Evolutionary conservation across 768 basidiomycete species (phyloP).

Genomic region (Antrodiella citrinella): DNA sequence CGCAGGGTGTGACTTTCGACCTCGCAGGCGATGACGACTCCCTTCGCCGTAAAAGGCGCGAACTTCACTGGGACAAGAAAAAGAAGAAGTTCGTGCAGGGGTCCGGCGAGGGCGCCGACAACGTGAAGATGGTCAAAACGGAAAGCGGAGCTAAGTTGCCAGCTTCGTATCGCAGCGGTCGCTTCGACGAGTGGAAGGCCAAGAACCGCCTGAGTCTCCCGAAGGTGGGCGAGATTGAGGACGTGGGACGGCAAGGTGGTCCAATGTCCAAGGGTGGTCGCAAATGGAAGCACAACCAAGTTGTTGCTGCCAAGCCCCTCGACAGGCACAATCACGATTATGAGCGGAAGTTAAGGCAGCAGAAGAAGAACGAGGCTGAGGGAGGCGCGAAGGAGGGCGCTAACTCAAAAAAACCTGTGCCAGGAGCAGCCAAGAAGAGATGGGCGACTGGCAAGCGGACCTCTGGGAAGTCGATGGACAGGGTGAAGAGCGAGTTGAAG

Average conservation of each 20-base stretch:
- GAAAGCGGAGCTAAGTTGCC: constrained; percentile 90
- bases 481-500: constrained; percentile 79
- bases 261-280: constrained; percentile 35
- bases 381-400: constrained; percentile 18
- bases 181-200: constrained; percentile 92
- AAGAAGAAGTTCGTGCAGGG: constrained; percentile 92
- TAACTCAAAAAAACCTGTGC: constrained; percentile 14
- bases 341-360: constrained; percentile 61
- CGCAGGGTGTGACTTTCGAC: constrained; percentile 72
- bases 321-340: constrained; percentile 68
- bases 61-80: constrained; percentile 88
- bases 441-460: constrained; percentile 32
- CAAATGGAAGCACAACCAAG: constrained; percentile 68
- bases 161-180: constrained; percentile 85
- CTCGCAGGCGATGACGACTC: constrained; percentile 71
- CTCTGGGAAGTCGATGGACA: constrained; percentile 51
- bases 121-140: constrained; percentile 87
- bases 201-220: constrained; percentile 71
- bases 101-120: constrained; percentile 80
- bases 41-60: constrained; percentile 51
- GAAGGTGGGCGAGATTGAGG: constrained; percentile 75
- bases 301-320: constrained; percentile 59
- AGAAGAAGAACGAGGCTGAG: constrained; percentile 41
- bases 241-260: constrained; percentile 25
- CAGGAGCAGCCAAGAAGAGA: constrained; percentile 25